These are phyloP conservation scores for Pythium chondricola DNA, from an alignment of 352 stramenopile genomes.

Conservation along the genomic window DNA sequence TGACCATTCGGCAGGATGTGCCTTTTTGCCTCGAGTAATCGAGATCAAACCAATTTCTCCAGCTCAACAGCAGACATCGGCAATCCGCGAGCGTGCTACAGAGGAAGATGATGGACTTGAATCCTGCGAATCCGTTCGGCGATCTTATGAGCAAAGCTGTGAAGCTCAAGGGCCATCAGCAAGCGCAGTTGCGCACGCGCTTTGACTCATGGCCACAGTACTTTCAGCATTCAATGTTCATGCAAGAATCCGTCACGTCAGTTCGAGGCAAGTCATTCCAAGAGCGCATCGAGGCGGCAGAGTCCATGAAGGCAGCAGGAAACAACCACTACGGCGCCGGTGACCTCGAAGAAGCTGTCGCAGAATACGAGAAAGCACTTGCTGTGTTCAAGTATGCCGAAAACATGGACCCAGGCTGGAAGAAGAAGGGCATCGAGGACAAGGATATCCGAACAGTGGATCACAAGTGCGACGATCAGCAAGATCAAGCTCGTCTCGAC, in stretches of 20 bases:
- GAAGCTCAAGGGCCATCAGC: conserved; percentile 79
- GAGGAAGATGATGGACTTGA: conserved; percentile 64
- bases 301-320: conserved; percentile 60
- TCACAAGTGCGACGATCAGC: conserved; percentile 35
- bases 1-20: no score
- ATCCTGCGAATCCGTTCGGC: conserved; percentile 65
- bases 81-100: no score
- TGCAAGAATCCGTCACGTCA: conserved; percentile 63
- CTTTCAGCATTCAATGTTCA: conserved; percentile 86
- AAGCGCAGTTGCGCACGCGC: conserved; percentile 63
- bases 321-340: conserved; percentile 51
- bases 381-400: conserved; percentile 77
- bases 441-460: conserved; percentile 55
- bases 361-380: conserved; percentile 82
- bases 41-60: no score
- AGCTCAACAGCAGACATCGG: no score
- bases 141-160: conserved; percentile 84
- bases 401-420: conserved; percentile 76
- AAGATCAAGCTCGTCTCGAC: conserved; percentile 40
- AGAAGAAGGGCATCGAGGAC: conserved; percentile 85
- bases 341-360: conserved; percentile 60
- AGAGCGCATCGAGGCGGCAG: conserved; percentile 47
- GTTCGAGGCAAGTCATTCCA: conserved; percentile 37
- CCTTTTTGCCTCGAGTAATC: no score
- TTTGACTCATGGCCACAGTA: conserved; percentile 81